A percentile compares a stretch with the other conserved stretches of the same genome.
Evolutionary conservation across 2,329 filamentous ascomycete genomes (phyloP).

Genomic region (Microdochium trichocladiopsis): DNA sequence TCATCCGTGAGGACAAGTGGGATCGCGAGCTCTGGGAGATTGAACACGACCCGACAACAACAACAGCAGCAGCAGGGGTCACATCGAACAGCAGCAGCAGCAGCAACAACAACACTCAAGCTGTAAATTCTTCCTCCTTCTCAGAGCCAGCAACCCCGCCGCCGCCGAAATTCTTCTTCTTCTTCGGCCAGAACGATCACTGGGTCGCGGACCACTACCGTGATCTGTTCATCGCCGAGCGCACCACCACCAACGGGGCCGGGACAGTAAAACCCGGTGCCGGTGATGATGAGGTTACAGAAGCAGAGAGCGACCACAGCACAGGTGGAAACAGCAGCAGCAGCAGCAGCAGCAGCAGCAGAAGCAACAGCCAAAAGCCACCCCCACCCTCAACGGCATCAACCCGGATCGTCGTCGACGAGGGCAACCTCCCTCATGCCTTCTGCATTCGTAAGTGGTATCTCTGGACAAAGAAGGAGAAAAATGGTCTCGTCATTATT

Average conservation of each 20-base stretch:
- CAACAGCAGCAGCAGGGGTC: slow-evolving; percentile 6
- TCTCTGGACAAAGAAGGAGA: too few relatives aligned
- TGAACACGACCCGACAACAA: slow-evolving; percentile 16
- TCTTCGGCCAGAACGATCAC: slow-evolving; percentile 53
- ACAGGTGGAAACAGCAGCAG: slow-evolving; percentile 18
- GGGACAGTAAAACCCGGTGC: too few relatives aligned
- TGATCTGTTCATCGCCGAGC: slow-evolving; percentile 43
- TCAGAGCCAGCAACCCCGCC: not conserved
- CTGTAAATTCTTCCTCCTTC: too few relatives aligned
- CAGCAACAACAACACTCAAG: slow-evolving; percentile 1
- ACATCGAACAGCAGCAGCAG: not conserved
- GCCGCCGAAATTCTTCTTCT: slow-evolving; percentile 47
- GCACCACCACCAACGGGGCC: not conserved
- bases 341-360: slow-evolving; percentile 18
- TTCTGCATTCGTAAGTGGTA: slow-evolving; percentile 49
- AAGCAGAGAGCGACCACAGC: not conserved
- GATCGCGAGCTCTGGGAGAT: slow-evolving; percentile 51
- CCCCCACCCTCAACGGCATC: not conserved
- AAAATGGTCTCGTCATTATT: too few relatives aligned
- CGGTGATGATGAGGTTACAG: too few relatives aligned
- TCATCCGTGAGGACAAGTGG: slow-evolving; percentile 53
- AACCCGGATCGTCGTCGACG: slow-evolving; percentile 45
- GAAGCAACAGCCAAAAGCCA: slow-evolving; percentile 10
- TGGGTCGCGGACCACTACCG: slow-evolving; percentile 53
- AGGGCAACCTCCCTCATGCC: slow-evolving; percentile 49